Evolutionary conservation across 106 monocot genomes (phyloP).

Genomic region (Allium fistulosum): DNA sequence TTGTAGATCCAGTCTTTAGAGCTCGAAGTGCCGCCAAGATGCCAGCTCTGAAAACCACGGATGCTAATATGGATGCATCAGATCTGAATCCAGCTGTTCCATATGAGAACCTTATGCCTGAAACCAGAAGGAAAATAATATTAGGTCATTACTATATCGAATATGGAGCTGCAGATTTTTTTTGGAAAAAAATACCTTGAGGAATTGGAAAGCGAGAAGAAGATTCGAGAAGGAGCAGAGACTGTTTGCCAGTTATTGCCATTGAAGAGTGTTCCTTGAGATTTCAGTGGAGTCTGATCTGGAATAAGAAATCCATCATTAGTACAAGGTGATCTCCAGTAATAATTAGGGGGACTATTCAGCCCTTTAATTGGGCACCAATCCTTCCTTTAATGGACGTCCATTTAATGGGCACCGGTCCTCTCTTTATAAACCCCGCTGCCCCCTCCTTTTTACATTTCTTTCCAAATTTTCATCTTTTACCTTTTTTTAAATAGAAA

Average conservation of each 20-base stretch:
- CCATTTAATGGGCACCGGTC: too few species aligned
- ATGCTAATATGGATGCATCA: constrained; percentile 42
- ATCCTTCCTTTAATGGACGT: too few species aligned
- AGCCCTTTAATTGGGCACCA: too few species aligned
- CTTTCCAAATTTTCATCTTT: too few species aligned
- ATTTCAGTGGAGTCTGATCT: not conserved
- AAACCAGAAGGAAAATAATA: not conserved
- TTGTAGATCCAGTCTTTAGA: constrained; percentile 44
- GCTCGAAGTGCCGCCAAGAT: constrained; percentile 80
- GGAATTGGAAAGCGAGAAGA: not conserved
- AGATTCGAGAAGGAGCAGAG: constrained; percentile 1
- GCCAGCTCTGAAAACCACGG: constrained; percentile 70
- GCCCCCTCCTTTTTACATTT: too few species aligned
- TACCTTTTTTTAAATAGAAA: too few species aligned
- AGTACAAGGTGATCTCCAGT: too few species aligned
- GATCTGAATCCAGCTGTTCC: constrained; percentile 89
- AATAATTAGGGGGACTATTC: too few species aligned
- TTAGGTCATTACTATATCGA: not conserved
- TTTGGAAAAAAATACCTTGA: not conserved
- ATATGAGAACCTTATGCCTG: constrained; percentile 61
- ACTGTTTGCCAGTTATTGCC: not conserved
- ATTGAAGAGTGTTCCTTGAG: not conserved
- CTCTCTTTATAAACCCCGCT: too few species aligned
- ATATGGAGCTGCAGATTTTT: not conserved
- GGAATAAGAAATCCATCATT: not conserved